Evolutionary conservation across 768 basidiomycete species (phyloP), one percentile per base, ranked within the genome.

Genomic region (Phaffia tasmanica): DNA sequence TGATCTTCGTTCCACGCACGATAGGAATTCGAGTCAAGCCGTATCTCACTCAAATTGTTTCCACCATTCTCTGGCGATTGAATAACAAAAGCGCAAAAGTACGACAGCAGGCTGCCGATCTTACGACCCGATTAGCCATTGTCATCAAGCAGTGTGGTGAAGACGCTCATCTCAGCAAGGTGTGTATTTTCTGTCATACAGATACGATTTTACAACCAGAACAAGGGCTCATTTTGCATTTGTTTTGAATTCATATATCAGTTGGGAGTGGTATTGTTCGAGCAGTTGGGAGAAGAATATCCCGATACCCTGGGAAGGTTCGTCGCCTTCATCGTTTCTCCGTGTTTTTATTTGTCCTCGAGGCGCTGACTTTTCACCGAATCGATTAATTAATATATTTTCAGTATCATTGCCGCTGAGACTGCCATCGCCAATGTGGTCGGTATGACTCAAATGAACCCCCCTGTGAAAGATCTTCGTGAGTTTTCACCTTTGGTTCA

Each of bases 371-470:
- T 3, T 19, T n/a, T 25, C 62, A 6, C 27, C 30, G 16, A n/a
- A 18, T 21, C 35, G n/a, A 23, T 18, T n/a, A 21, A n/a, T 9
- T 46, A 5, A 5, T 11, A 4, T 64, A 6, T 23, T 29, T 18
- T 49, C 75, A 97, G 94, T 80, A 94, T 99, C 77, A 99, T 98
- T 76, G 93, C 94, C 57, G 95, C 95, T 54, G 90, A 92, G 73
- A 94, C 91, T 70, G 95, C 95, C 57, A 98, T 99, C 73, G 95
- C 95, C 71, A 98, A 98, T 72, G 95, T 98, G 59, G 95, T 99
- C 70, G 95, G 95, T 78, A 99, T 98, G 95, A 95, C 95, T 14
- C 91, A 97, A 76, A 99, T 99, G 95, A 97, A 95, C 76, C 95
- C 95, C 18, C 95, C 95, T 0, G 93, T 99, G 30, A 99, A 99